Conservation (phyloP, 163 green algal species). For the Scenedesmus sp. region DNA sequence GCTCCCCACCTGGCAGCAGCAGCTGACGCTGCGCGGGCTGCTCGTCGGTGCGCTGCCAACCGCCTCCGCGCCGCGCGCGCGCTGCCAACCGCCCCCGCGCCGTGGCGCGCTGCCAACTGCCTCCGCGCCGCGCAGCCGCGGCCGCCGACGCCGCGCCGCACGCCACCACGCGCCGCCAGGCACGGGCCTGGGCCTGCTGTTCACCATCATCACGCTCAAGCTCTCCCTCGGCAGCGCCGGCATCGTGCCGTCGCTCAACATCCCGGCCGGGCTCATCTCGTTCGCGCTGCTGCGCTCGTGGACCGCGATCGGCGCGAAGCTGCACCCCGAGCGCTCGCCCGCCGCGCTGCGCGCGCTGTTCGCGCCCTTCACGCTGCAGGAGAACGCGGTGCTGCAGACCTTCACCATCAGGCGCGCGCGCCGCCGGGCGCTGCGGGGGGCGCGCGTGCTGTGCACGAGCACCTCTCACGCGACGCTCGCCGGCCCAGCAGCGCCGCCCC, state of each 20-base stretch:
- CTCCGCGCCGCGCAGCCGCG: neutral
- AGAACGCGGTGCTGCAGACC: conserved; percentile 40
- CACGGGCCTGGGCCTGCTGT: neutral
- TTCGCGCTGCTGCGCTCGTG: conserved; percentile 9
- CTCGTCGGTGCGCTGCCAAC: conserved; percentile 6
- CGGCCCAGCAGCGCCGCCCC: too few relatives aligned
- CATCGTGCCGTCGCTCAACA: conserved; percentile 15
- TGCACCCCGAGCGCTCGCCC: neutral
- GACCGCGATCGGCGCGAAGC: neutral
- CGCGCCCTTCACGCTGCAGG: conserved; percentile 18
- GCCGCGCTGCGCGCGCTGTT: conserved; percentile 14
- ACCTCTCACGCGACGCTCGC: too few relatives aligned
- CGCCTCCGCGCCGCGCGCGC: neutral
- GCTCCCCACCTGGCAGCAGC: conserved; percentile 1
- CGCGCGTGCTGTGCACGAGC: too few relatives aligned
- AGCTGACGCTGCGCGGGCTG: conserved; percentile 21
- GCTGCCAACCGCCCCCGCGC: neutral
- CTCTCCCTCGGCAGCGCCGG: neutral
- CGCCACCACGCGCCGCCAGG: neutral
- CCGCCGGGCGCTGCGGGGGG: too few relatives aligned
- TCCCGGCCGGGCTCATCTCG: conserved; percentile 25
- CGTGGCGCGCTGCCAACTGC: neutral
- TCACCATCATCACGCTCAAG: neutral
- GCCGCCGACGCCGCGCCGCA: neutral
- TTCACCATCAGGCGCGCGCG: too few relatives aligned